Conservation (phyloP, 2,329 filamentous ascomycete species). For the Colletotrichum sp. region DNA sequence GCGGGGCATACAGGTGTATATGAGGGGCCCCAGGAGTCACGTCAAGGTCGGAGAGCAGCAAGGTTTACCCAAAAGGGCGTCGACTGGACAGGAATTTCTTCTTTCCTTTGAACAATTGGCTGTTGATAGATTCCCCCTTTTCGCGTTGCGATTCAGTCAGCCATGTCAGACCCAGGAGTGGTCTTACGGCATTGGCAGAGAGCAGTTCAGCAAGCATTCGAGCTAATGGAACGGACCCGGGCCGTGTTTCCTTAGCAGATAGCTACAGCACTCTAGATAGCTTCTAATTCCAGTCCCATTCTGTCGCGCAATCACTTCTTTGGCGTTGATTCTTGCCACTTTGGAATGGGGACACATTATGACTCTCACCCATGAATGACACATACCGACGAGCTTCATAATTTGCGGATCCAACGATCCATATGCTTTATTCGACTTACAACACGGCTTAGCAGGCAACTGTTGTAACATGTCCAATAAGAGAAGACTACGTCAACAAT, state of each 20-base stretch:
- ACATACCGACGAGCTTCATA: not conserved
- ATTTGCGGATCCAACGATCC: not conserved
- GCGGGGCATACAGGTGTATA: constrained; percentile 19
- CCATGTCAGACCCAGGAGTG: not conserved
- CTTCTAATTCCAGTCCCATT: constrained; percentile 11
- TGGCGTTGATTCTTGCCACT: not conserved
- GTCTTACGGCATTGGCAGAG: not conserved
- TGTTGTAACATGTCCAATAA: not conserved
- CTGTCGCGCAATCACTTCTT: not conserved
- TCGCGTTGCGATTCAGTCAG: constrained; percentile 11
- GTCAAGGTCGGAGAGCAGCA: constrained; percentile 6
- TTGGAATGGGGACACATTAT: not conserved
- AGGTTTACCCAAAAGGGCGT: constrained; percentile 12
- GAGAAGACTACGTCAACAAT: not conserved
- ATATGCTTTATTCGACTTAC: not conserved
- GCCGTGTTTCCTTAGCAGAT: constrained; percentile 2
- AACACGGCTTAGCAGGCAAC: not conserved
- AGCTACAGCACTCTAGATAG: constrained; percentile 15
- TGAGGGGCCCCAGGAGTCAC: constrained; percentile 21
- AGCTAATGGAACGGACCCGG: constrained; percentile 8
- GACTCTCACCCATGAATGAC: not conserved
- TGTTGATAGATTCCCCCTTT: constrained; percentile 20
- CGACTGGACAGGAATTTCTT: constrained; percentile 1
- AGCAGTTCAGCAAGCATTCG: constrained; percentile 16
- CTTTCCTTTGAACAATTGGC: not conserved